phyloP scores from a whole-genome alignment of 1,139 yeast genomes.

The Sugiyamaella grinbergsii region DNA sequence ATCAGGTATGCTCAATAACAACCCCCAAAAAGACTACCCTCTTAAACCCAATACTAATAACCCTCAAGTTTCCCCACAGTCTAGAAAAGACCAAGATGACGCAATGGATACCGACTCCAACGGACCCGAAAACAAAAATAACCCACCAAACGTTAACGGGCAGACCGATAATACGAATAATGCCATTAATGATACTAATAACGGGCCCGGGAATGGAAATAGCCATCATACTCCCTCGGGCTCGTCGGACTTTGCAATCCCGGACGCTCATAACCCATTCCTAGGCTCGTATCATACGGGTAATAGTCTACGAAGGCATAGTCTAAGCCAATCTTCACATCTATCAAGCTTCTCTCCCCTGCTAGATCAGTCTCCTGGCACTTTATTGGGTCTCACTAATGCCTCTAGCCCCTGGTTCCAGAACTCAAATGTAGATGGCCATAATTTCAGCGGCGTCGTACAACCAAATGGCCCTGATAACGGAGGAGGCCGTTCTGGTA shows the following conservation, averaged over 20 bases:
- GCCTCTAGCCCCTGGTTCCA: constrained; percentile 23
- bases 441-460: constrained; percentile 11
- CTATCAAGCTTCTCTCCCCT: constrained; percentile 20
- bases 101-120: constrained; percentile 2
- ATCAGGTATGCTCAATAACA: too few species aligned
- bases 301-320: constrained; percentile 14
- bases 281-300: constrained; percentile 8
- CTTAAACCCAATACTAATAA: too few species aligned
- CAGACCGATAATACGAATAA: constrained; percentile 1
- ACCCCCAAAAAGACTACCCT: too few species aligned
- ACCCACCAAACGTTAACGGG: constrained; percentile 1
- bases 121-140: neutral
- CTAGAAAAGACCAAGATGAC: constrained; percentile 10
- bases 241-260: constrained; percentile 9
- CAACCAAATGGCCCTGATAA: constrained; percentile 3
- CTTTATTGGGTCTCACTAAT: constrained; percentile 17
- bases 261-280: constrained; percentile 14
- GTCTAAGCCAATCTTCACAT: constrained; percentile 15
- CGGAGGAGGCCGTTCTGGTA: neutral
- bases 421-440: constrained; percentile 15
- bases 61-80: constrained; percentile 7
- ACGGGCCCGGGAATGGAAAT: constrained; percentile 4
- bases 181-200: constrained; percentile 3
- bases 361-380: constrained; percentile 21
- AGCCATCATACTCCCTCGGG: constrained; percentile 5